Percentiles rank a stretch among this genome's conserved stretches.
phyloP scores from a whole-genome alignment of 139 green algal species.

The Choricystis sp. region DNA sequence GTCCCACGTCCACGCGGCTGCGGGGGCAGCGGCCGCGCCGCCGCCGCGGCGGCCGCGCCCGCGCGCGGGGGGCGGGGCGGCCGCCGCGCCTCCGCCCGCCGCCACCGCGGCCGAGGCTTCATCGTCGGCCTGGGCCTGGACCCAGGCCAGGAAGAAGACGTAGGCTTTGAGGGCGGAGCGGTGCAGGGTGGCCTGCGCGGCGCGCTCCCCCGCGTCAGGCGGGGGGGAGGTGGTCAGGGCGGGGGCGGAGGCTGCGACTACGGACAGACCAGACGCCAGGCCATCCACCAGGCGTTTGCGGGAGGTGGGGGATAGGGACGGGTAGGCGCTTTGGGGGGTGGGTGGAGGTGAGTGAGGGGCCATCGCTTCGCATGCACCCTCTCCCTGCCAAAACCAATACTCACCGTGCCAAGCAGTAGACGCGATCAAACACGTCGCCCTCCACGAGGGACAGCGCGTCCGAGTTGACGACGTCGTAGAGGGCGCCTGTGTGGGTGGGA shows the following conservation, averaged over 20 bases:
- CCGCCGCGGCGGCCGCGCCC: background rate
- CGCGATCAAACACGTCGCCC: background rate
- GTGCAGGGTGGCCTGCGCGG: constrained; percentile 15
- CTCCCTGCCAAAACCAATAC: background rate
- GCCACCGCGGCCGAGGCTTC: constrained; percentile 10
- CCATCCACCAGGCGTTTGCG: background rate
- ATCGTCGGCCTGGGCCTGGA: constrained; percentile 18
- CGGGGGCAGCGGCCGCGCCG: background rate
- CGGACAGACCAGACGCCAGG: background rate
- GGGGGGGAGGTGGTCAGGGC: background rate
- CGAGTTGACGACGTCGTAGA: background rate
- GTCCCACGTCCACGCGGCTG: constrained; percentile 17
- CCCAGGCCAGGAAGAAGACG: constrained; percentile 42
- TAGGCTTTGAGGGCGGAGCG: constrained; percentile 49
- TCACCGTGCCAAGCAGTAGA: background rate
- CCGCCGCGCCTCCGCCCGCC: background rate
- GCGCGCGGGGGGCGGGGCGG: background rate
- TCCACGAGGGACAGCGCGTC: background rate
- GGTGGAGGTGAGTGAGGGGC: background rate
- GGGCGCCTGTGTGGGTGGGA: background rate
- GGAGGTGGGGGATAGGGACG: background rate
- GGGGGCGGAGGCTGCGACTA: background rate
- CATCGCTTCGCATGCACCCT: background rate
- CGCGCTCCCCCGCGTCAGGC: background rate
- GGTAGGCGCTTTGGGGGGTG: background rate